These are phyloP conservation scores for Cyberlindnera euphorbiae DNA, from an alignment of 805 yeast genomes.

Conservation along the genomic window DNA sequence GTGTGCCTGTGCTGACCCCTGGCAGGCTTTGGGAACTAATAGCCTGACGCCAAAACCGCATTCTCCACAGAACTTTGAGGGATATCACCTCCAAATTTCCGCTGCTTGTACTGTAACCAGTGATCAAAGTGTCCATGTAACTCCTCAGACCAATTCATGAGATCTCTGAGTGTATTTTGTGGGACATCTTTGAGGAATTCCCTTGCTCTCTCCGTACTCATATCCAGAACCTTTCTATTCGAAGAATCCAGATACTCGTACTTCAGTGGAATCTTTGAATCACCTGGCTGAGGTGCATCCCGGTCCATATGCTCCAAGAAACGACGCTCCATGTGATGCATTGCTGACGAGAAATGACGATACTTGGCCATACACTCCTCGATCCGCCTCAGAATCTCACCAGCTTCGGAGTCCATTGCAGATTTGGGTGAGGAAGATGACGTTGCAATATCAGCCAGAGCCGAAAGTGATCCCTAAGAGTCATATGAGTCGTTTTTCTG, in stretches of 20 bases:
- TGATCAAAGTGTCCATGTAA: not conserved
- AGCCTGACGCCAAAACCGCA: not conserved
- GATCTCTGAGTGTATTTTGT: not conserved
- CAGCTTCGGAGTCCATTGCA: not conserved
- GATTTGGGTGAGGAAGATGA: no score
- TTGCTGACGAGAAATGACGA: constrained; percentile 10
- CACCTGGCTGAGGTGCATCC: not conserved
- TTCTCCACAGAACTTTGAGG: not conserved
- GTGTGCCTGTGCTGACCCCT: not conserved
- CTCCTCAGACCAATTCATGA: constrained; percentile 4
- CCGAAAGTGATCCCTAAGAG: constrained; percentile 21
- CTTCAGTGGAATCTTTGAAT: constrained; percentile 1
- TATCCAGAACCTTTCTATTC: not conserved
- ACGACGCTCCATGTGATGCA: constrained; percentile 19
- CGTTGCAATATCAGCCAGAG: constrained; percentile 25
- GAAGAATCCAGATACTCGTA: constrained; percentile 2
- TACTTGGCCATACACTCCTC: constrained; percentile 12
- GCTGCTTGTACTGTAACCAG: constrained; percentile 2
- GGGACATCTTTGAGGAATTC: constrained; percentile 3
- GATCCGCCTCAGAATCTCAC: constrained; percentile 8
- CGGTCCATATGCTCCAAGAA: constrained; percentile 12
- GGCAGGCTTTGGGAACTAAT: no score
- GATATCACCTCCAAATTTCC: not conserved
- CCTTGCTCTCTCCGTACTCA: constrained; percentile 5
- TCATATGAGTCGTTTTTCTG: constrained; percentile 21